These are phyloP conservation scores for Mycena kentingensis DNA, from an alignment of 768 basidiomycete species.

Conservation along the genomic window DNA sequence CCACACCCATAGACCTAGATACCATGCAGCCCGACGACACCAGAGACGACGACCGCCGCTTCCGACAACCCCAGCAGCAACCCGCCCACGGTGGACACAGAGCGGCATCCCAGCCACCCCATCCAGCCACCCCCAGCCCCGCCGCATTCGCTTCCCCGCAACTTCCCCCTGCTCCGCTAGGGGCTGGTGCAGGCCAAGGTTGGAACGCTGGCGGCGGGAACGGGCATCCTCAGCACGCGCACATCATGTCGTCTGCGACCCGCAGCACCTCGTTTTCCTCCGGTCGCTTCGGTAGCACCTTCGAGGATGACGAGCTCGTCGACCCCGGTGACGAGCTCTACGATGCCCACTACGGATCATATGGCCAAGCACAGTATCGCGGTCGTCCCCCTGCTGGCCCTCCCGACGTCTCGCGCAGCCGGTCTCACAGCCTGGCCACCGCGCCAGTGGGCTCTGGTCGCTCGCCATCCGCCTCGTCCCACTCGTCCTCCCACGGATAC, in stretches of 20 bases:
- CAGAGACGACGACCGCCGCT: no score
- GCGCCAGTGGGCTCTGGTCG: conserved; percentile 8
- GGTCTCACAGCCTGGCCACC: conserved; percentile 16
- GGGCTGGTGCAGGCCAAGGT: not conserved
- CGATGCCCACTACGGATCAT: conserved; percentile 8
- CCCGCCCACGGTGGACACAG: not conserved
- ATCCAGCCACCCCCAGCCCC: not conserved
- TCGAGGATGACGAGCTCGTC: conserved; percentile 23
- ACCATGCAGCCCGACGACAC: no score
- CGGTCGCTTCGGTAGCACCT: conserved; percentile 13
- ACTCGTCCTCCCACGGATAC: not conserved
- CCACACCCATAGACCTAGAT: no score
- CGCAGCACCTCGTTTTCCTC: not conserved
- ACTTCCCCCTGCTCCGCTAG: not conserved
- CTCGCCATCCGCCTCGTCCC: not conserved
- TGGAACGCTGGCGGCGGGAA: not conserved
- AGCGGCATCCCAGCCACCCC: not conserved
- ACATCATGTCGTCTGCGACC: not conserved
- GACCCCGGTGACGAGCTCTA: conserved; percentile 18
- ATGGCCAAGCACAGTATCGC: conserved; percentile 2
- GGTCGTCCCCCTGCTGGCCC: not conserved
- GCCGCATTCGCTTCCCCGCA: not conserved
- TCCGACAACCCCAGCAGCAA: no score
- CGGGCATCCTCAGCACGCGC: not conserved
- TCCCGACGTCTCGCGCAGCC: conserved; percentile 16